These are phyloP conservation scores for Blechomonas ayalai DNA, from an alignment of 208 protist genomes.

Conservation along the genomic window DNA sequence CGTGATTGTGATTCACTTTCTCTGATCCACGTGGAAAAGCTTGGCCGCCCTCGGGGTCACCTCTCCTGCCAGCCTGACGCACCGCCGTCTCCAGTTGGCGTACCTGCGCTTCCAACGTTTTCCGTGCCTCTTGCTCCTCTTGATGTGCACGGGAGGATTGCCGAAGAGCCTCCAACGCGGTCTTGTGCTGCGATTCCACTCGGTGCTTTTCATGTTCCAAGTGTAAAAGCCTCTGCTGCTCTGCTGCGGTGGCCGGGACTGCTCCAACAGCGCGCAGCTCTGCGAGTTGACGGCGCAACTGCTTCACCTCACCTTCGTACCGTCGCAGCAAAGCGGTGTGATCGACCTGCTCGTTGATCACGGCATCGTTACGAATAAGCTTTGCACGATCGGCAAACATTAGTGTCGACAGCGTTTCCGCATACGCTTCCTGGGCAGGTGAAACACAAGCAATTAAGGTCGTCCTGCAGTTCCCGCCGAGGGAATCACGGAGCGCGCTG, in stretches of 20 bases:
- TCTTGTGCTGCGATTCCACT: slow-evolving; percentile 61
- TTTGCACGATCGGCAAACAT: slow-evolving; percentile 80
- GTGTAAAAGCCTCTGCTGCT: background rate
- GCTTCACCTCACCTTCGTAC: slow-evolving; percentile 56
- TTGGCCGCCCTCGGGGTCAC: slow-evolving; percentile 33
- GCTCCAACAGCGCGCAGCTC: slow-evolving; percentile 21
- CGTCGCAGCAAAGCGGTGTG: slow-evolving; percentile 42
- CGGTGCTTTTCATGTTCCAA: slow-evolving; percentile 7
- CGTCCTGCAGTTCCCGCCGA: slow-evolving; percentile 91
- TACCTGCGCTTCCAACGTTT: slow-evolving; percentile 42
- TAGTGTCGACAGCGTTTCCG: slow-evolving; percentile 78
- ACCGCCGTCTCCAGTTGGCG: slow-evolving; percentile 44
- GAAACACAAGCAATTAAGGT: slow-evolving; percentile 53
- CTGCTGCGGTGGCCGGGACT: background rate
- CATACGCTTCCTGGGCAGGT: slow-evolving; percentile 51
- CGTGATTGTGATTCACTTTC: slow-evolving; percentile 79
- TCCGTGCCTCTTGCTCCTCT: slow-evolving; percentile 28
- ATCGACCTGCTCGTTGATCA: slow-evolving; percentile 67
- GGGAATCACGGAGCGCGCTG: slow-evolving; percentile 64
- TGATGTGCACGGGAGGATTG: slow-evolving; percentile 31
- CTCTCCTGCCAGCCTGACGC: slow-evolving; percentile 35
- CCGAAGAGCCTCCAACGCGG: slow-evolving; percentile 47
- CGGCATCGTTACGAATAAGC: slow-evolving; percentile 59
- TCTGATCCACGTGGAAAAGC: slow-evolving; percentile 60
- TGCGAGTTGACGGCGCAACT: slow-evolving; percentile 35